Base-by-base conservation (phyloP, 345 rosid species). In the Pistacia integerrima region DNA sequence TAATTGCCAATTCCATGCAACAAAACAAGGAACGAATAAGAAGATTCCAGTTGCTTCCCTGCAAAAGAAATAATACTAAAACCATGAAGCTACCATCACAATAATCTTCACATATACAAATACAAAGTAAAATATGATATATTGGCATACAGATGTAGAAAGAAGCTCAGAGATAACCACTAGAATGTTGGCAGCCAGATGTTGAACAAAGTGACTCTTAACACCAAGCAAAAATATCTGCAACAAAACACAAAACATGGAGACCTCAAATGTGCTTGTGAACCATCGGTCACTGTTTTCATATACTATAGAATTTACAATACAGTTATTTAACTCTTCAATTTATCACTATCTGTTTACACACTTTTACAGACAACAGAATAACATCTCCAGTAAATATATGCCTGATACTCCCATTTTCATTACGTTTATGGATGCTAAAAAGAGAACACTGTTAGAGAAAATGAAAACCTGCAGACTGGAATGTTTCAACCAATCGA, bases 121-220 rank as follows among this genome's bases (percentile, higher is more conserved):
- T 63, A n/a, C 1, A 3, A n/a, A 48, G 46, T 20, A 14, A 54
- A 36, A 56, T 12, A 66, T 67, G 36, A 61, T 13, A 64, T 67
- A 54, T 76, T 49, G 69, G 84, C 94, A 72, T 83, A 91, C 97
- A 74, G 83, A 80, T 77, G 78, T 78, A 76, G 76, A 82, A 56
- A 90, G 63, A 75, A 78, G 84, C 77, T 86, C 85, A 0, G 94
- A 86, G 64, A 89, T 65, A 71, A 74, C 78, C 18, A 76, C 85
- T 80, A 94, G 90, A 69, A 91, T 73, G 73, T 85, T 90, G 79
- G 90, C 89, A 5, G 83, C 87, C 82, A 85, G 79, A 87, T 92
- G 94, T 72, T 78, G 90, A 86, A 90, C 66, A 79, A 81, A 90
- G 8, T 54, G 86, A 77, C 72, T 88, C 80, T 82, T 85, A 48